Base-by-base conservation (phyloP, 805 yeast species). In the Suhomyces kilbournensis region DNA sequence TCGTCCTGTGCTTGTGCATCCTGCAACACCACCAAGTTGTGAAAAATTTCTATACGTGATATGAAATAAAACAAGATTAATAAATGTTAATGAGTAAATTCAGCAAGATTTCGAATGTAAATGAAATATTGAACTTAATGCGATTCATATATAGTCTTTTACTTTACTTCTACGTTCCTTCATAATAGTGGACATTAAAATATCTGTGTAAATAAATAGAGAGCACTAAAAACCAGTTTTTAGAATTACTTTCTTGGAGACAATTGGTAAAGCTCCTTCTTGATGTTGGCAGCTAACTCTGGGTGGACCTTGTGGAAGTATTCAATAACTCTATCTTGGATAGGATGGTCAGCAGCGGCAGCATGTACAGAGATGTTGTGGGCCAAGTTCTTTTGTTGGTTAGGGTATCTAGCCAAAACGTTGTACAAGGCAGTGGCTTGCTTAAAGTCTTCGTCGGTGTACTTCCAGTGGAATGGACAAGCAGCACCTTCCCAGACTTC, bases 401-500 rank as follows among this genome's bases (percentile, higher is more conserved):
- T 90, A 14, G 88, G 83, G 63, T 85, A 83, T 66, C 74, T 85
- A 50, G 87, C 87, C 67, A 89, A 79, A 34, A 89, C 94, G 53
- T 86, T 77, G 84, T 90, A 93, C 63, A 92, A 79, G 32, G 69
- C 84, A 56, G 85, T 76, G 48, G 97, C 87, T 75, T 92, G 97
- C 57, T 71, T 79, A 69, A 74, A 92, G 74, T 92, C 97, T 54
- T 82, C 90, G 48, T 84, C 86, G 25, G 79, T 73, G 51, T 81
- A 81, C 52, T 80, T 79, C 97, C 97, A 91, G 75, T 90, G 94
- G 83, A 81, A 88, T 58, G 93, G 90, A 56, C 85, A 74, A 46
- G 94, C 94, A 50, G 90, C 82, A 53, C 94, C 94, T 52, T 75
- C 73, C 94, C 94, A 89, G 55, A 82, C 79, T 74, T 88, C 96